Conservation (phyloP, 2,329 filamentous ascomycete species). For the Niveomyces coronatus region DNA sequence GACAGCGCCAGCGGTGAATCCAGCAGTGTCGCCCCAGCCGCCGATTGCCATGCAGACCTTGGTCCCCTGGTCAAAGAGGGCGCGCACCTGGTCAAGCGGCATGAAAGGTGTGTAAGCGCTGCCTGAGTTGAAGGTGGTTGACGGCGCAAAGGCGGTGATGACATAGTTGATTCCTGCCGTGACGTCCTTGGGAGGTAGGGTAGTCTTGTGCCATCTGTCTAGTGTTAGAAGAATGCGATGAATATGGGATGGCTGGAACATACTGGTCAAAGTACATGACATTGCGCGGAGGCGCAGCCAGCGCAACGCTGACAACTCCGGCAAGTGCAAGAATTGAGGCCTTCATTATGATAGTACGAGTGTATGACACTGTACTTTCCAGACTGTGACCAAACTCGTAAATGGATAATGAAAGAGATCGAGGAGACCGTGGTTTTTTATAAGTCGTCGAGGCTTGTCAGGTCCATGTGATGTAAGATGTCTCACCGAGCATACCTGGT, state of each 20-base stretch:
- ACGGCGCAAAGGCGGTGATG: constrained; percentile 44
- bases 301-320: constrained; percentile 13
- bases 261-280: constrained; percentile 39
- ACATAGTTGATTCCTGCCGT: constrained; percentile 42
- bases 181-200: constrained; percentile 25
- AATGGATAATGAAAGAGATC: too few species aligned
- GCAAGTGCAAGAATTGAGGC: constrained; percentile 4
- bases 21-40: constrained; percentile 52
- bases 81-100: constrained; percentile 37
- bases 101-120: constrained; percentile 43
- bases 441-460: too few species aligned
- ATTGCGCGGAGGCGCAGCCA: constrained; percentile 17
- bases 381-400: too few species aligned
- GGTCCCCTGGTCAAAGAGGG: constrained; percentile 39
- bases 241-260: too few species aligned
- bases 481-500: too few species aligned
- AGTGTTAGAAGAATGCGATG: too few species aligned
- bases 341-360: constrained; percentile 1
- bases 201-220: constrained; percentile 30
- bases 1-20: constrained; percentile 41
- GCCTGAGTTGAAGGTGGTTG: constrained; percentile 35
- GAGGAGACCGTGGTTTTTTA: too few species aligned
- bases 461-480: too few species aligned
- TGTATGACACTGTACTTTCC: too few species aligned
- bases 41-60: constrained; percentile 56